Base-by-base conservation (phyloP, 192 early-diverging fungal genomes). In the Rhizoclosmatium sp. region DNA sequence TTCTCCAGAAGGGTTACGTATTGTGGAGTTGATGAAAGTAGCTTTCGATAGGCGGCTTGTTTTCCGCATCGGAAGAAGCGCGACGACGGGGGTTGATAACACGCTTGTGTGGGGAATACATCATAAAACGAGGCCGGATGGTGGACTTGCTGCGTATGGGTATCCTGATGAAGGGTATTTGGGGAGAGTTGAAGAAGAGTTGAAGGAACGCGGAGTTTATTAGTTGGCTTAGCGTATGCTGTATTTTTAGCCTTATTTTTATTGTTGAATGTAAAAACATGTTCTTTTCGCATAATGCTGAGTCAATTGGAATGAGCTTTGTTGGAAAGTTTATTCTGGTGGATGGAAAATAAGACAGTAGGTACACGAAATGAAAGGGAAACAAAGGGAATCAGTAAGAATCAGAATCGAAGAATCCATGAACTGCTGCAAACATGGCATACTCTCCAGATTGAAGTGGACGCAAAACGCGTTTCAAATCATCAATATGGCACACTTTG, bases 141-240 rank as follows among this genome's bases (percentile, higher is more conserved):
- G 72, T 41, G 72, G 72, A 64, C 31, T 75, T 4, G 4, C 7
- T 9, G 58, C 41, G 45, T 64, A 75, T 75, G 72, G 72, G 56
- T 75, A 46, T 64, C 72, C 72, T 5, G 72, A 75, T 46, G 72
- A 75, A n/a, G 44, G 59, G 9, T 75, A 75, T 64, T 64, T 75
- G 72, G n/a, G 46, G 45, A 2, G 72, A 12, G 72, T 75, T 41
- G 60, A 16, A 44, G 51, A 59, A 10, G 72, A 75, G 41, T 75
- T 75, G 60, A 75, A 47, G 19, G 45, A 46, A 10, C 72, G 72
- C 45, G 72, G 72, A 14, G 60, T 75, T 2, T 60, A 19, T 7
- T 75, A 45, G 62, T 75, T 68, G 42, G 31, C 31, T 31, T 31
- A 31, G 0, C 31, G 31, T 0, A 31, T 31, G 31, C 31, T 31